Percentiles rank a stretch among this genome's conserved stretches.
Conservation (phyloP, 768 basidiomycete genomes). For the Coprinopsis marcescibilis region DNA sequence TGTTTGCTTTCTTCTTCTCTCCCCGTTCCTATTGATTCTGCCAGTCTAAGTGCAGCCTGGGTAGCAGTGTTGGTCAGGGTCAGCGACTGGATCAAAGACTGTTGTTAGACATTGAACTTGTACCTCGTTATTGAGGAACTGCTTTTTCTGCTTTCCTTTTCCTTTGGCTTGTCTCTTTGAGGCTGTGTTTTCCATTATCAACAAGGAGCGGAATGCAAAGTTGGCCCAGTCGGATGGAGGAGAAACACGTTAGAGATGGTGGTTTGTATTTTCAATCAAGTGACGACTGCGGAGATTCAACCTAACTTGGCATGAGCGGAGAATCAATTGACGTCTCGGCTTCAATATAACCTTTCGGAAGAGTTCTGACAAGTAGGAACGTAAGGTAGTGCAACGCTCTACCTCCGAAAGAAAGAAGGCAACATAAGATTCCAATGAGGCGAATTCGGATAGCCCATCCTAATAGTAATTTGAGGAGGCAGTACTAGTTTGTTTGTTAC, state of each 20-base stretch:
- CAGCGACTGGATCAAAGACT: not conserved
- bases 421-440: too few species aligned
- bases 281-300: too few species aligned
- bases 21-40: not conserved
- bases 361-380: too few species aligned
- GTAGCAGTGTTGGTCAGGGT: not conserved
- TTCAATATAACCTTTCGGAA: too few species aligned
- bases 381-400: too few species aligned
- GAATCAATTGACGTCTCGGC: too few species aligned
- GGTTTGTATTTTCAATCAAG: not conserved
- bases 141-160: conserved; percentile 1
- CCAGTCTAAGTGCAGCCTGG: conserved; percentile 1
- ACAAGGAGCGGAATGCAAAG: not conserved
- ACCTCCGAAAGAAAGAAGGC: too few species aligned
- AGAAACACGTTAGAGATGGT: not conserved
- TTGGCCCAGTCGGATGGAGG: not conserved
- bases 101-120: not conserved
- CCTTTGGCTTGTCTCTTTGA: not conserved
- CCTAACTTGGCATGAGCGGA: too few species aligned
- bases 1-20: not conserved
- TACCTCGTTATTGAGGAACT: conserved; percentile 1
- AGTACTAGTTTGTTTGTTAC: too few species aligned
- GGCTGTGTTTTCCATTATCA: not conserved
- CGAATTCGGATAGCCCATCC: too few species aligned
- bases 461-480: too few species aligned